These are phyloP conservation scores for Aspergillus ostianus DNA, from an alignment of 495 filamentous ascomycete genomes.

Conservation along the genomic window DNA sequence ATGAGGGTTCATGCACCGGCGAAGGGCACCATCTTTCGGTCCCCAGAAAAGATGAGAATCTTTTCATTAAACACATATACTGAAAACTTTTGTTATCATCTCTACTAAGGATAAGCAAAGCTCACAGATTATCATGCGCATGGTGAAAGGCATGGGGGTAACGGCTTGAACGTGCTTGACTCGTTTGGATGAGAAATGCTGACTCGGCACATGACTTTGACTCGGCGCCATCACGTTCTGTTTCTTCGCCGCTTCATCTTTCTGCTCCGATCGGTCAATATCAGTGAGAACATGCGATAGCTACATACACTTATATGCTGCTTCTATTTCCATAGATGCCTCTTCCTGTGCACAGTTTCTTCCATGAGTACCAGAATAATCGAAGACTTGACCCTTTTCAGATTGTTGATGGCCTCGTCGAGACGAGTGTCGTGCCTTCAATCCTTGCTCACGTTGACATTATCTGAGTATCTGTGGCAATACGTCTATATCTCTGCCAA, in stretches of 20 bases:
- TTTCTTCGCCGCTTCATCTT: not conserved
- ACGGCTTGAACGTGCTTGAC: not conserved
- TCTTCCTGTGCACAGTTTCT: not conserved
- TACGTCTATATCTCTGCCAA: not conserved
- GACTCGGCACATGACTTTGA: not conserved
- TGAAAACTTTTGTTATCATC: not conserved
- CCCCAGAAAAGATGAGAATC: not conserved
- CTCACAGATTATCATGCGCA: too few species aligned
- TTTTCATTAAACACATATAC: not conserved
- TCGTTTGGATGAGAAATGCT: not conserved
- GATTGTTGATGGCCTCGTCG: not conserved
- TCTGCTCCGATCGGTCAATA: not conserved
- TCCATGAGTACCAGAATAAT: not conserved
- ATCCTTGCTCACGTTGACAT: not conserved
- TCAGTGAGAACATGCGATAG: not conserved
- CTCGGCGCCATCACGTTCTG: not conserved
- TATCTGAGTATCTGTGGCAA: not conserved
- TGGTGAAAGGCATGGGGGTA: too few species aligned
- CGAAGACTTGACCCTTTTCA: not conserved
- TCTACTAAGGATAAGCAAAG: not conserved
- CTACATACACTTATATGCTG: not conserved
- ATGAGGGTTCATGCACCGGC: not conserved
- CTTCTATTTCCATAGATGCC: not conserved
- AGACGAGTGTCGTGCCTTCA: not conserved
- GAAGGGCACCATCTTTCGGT: not conserved